These are phyloP conservation scores for Herpetospermum pedunculosum DNA, from an alignment of 306 rosid genomes.

Conservation along the genomic window DNA sequence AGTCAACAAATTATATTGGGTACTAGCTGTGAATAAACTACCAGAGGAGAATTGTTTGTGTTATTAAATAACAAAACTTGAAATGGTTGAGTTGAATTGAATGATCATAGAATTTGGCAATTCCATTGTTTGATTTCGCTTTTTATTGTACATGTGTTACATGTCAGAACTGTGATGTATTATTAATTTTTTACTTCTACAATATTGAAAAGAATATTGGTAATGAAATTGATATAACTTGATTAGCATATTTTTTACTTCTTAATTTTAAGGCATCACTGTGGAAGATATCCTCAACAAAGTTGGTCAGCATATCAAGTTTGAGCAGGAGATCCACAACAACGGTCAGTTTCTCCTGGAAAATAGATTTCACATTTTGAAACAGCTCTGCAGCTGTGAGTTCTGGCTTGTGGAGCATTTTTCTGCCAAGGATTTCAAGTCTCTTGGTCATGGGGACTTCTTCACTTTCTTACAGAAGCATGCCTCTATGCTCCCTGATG, in stretches of 20 bases:
- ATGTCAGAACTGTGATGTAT: neutral
- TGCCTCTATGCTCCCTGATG: constrained; percentile 43
- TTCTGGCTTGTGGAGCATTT: constrained; percentile 60
- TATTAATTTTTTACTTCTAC: neutral
- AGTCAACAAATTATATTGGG: neutral
- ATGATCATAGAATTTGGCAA: neutral
- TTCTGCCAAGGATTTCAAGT: constrained; percentile 44
- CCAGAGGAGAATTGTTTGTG: constrained; percentile 9
- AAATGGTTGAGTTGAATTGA: neutral
- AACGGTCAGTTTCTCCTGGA: constrained; percentile 20
- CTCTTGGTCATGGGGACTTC: constrained; percentile 78
- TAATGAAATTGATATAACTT: neutral
- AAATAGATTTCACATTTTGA: constrained; percentile 29
- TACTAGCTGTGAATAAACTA: neutral
- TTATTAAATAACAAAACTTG: neutral
- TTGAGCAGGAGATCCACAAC: constrained; percentile 25
- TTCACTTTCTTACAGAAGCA: constrained; percentile 46
- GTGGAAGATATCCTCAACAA: constrained; percentile 49
- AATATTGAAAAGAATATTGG: neutral
- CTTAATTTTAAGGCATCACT: constrained; percentile 38
- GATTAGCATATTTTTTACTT: neutral
- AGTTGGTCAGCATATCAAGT: constrained; percentile 38
- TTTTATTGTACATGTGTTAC: neutral
- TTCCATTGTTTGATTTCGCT: neutral
- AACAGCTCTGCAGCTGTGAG: constrained; percentile 59